Evolutionary conservation across 2,329 filamentous ascomycete genomes (phyloP).

Genomic region (Cladosporium cucumerinum): DNA sequence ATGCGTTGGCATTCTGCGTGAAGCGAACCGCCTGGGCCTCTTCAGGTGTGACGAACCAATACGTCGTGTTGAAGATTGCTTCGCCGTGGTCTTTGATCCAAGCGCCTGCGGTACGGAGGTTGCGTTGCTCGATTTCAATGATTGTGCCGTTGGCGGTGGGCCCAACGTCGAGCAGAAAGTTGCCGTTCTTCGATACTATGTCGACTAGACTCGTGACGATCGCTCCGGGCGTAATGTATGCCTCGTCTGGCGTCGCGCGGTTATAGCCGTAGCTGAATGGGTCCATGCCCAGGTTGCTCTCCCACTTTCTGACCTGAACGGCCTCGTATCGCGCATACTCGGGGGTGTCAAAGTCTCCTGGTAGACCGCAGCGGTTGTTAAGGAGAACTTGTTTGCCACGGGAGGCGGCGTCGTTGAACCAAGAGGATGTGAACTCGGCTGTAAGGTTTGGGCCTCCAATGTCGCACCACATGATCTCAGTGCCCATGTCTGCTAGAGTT

Average conservation of each 20-base stretch:
- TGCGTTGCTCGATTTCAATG: constrained; percentile 46
- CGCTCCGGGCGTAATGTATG: constrained; percentile 52
- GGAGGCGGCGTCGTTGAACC: constrained; percentile 41
- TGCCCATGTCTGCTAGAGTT: constrained; percentile 41
- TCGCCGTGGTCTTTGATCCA: constrained; percentile 56
- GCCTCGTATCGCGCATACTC: constrained; percentile 54
- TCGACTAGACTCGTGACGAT: constrained; percentile 51
- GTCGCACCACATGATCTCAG: constrained; percentile 50
- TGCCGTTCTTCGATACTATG: constrained; percentile 55
- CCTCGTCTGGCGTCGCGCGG: constrained; percentile 47
- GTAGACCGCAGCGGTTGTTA: constrained; percentile 56
- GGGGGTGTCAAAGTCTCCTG: constrained; percentile 59
- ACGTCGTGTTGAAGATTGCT: constrained; percentile 57
- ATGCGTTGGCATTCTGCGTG: constrained; percentile 51
- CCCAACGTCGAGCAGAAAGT: constrained; percentile 56
- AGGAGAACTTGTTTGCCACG: constrained; percentile 51
- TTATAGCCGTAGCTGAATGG: constrained; percentile 60
- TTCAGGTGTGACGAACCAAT: constrained; percentile 49
- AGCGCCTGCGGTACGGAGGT: constrained; percentile 49
- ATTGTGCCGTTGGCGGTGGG: constrained; percentile 56
- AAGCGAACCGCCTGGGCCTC: constrained; percentile 49
- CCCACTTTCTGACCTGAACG: constrained; percentile 57
- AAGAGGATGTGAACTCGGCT: constrained; percentile 41
- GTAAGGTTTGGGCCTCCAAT: constrained; percentile 45
- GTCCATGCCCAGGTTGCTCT: constrained; percentile 59